Evolutionary conservation across 140 eudicot species (phyloP).

Genomic region (Flaveria floridana): DNA sequence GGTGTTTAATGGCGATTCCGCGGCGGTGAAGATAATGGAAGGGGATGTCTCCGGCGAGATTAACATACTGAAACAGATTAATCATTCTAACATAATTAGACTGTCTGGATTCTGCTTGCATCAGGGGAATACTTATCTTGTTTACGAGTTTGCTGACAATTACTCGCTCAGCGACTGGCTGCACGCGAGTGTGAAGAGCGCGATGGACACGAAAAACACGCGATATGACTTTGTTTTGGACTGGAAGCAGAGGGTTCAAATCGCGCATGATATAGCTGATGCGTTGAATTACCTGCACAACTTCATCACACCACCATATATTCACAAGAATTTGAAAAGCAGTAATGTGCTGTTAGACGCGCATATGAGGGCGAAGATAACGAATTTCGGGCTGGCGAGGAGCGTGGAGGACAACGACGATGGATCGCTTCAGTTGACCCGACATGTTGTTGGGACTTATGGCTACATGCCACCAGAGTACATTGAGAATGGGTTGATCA

Average conservation of each 20-base stretch:
- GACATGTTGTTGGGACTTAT: conserved; percentile 72
- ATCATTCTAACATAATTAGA: conserved; percentile 70
- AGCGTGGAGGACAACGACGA: conserved; percentile 34
- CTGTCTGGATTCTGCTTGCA: conserved; percentile 80
- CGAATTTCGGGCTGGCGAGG: conserved; percentile 69
- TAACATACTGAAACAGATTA: conserved; percentile 57
- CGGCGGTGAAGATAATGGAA: conserved; percentile 66
- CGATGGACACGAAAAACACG: background rate
- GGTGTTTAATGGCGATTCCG: conserved; percentile 61
- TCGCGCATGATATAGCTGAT: conserved; percentile 63
- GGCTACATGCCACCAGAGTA: conserved; percentile 90
- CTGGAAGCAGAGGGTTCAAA: conserved; percentile 80
- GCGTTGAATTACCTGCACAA: conserved; percentile 81
- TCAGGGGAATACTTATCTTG: conserved; percentile 72
- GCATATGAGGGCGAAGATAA: conserved; percentile 58
- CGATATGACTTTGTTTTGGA: conserved; percentile 32
- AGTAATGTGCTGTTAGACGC: conserved; percentile 68
- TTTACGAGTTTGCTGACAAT: conserved; percentile 70
- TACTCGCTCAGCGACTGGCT: conserved; percentile 64
- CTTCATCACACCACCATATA: conserved; percentile 67
- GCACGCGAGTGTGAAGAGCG: conserved; percentile 15
- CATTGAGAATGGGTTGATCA: conserved; percentile 66
- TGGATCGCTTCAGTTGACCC: conserved; percentile 51
- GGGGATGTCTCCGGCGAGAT: conserved; percentile 69
- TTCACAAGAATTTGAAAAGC: conserved; percentile 76